phyloP scores from a whole-genome alignment of 495 filamentous ascomycete genomes.

The Penicillium daleae region DNA sequence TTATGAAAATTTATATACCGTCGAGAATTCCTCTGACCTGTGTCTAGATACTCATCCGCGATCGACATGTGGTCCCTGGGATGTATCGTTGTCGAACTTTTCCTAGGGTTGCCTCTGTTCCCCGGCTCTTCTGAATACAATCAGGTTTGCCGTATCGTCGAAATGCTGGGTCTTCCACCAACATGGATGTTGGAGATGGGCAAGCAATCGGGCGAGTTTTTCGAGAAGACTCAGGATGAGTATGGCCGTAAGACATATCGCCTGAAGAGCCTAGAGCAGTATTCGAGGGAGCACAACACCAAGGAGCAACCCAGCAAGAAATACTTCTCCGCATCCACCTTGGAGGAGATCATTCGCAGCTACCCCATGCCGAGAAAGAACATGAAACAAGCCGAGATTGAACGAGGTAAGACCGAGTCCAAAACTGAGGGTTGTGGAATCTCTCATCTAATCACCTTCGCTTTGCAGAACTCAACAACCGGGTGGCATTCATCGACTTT shows the following conservation, averaged over 20 bases:
- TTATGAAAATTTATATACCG: background rate
- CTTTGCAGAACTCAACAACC: constrained; percentile 89
- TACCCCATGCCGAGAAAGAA: constrained; percentile 99
- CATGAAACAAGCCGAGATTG: constrained; percentile 97
- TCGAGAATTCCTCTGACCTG: background rate
- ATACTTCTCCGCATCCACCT: constrained; percentile 91
- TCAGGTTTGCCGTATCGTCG: constrained; percentile 93
- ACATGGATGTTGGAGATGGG: constrained; percentile 99
- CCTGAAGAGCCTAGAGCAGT: constrained; percentile 96
- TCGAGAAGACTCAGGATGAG: constrained; percentile 91
- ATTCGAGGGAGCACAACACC: constrained; percentile 89
- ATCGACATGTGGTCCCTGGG: constrained; percentile 99
- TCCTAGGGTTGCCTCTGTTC: constrained; percentile 93
- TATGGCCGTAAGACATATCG: constrained; percentile 89
- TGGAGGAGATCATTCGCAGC: constrained; percentile 95
- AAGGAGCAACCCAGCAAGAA: constrained; percentile 99
- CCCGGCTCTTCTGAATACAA: constrained; percentile 99
- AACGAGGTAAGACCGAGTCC: constrained; percentile 72
- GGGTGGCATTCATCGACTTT: constrained; percentile 98
- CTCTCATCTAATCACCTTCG: constrained; percentile 28
- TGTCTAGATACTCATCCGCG: constrained; percentile 83
- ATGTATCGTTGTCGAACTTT: constrained; percentile 98
- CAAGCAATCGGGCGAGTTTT: constrained; percentile 97
- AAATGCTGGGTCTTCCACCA: constrained; percentile 96
- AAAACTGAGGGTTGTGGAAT: background rate